A percentile compares a stretch with the other conserved stretches of the same genome.
These are phyloP conservation scores for Colletotrichum somersetense DNA, from an alignment of 2,329 filamentous ascomycete genomes.

Conservation along the genomic window DNA sequence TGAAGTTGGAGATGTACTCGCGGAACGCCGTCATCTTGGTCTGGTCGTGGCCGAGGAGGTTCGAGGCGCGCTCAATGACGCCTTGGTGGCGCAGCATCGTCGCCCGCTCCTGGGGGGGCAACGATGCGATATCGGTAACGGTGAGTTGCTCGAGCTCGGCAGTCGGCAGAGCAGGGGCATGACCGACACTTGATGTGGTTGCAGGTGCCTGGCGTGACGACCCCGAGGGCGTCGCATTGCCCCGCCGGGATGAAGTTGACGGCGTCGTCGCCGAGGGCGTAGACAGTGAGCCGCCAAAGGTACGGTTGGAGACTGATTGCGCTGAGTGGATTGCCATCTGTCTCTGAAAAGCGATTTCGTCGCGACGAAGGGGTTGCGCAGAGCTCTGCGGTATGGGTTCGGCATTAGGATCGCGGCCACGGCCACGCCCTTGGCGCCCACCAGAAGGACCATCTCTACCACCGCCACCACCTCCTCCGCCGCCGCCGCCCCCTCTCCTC, in stretches of 20 bases:
- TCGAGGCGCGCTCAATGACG: slow-evolving; percentile 87
- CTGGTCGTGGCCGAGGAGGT: slow-evolving; percentile 82
- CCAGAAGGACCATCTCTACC: slow-evolving; percentile 53
- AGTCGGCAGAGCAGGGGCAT: slow-evolving; percentile 41
- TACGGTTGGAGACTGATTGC: slow-evolving; percentile 82
- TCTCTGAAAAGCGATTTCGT: slow-evolving; percentile 91
- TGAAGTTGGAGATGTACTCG: slow-evolving; percentile 82
- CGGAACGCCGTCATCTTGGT: slow-evolving; percentile 84
- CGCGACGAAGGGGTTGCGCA: slow-evolving; percentile 83
- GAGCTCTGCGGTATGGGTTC: slow-evolving; percentile 83
- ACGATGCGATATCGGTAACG: slow-evolving; percentile 62
- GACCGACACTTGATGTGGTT: slow-evolving; percentile 40
- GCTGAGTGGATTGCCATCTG: slow-evolving; percentile 92
- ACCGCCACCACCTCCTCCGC: slow-evolving; percentile 57
- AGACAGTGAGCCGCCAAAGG: slow-evolving; percentile 89
- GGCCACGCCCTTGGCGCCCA: slow-evolving; percentile 58
- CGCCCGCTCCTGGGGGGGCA: slow-evolving; percentile 84
- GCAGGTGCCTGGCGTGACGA: slow-evolving; percentile 37
- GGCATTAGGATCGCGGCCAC: slow-evolving; percentile 88
- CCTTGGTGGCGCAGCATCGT: slow-evolving; percentile 83
- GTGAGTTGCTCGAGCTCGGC: slow-evolving; percentile 64
- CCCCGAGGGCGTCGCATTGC: slow-evolving; percentile 19
- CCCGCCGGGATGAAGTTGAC: slow-evolving; percentile 46
- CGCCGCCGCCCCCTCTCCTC: slow-evolving; percentile 58
- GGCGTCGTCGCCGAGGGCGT: slow-evolving; percentile 55